Evolutionary conservation across 1,284 basidiomycete genomes (phyloP), one percentile per base, ranked within the genome.

Genomic region (Cystobasidium pallidum): DNA sequence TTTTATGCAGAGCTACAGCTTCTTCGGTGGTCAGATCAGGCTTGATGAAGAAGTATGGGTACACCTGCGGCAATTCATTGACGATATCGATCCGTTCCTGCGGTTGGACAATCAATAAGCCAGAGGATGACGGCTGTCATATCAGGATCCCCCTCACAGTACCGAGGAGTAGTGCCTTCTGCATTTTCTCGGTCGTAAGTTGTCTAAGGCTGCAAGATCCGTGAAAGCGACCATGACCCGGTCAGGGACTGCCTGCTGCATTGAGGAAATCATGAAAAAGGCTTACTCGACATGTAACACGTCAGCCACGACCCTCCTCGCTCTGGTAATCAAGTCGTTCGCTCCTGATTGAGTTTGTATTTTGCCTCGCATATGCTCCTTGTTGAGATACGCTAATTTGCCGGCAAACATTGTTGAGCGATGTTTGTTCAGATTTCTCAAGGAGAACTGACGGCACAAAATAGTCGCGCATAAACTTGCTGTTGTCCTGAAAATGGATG

Each of bases 341-440:
- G 75, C 41, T 2, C 65, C 66, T 1, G 62, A 74, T 34, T 55
- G 41, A 10, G n/a, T 1, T 2, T 39, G 58, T 26, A 79, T 52
- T 66, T 79, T 78, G n/a, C 81, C 82, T 81, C 86, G 84, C 13
- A 93, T 80, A 79, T 92, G 89, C 34, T 88, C 86, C 76, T 90
- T 89, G 80, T 92, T 93, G 66, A 93, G 82, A 77, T 87, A 89
- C 74, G 87, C 86, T 10, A 93, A 84, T 77, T 92, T 92, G 24
- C 82, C 79, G 0, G 85, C 85, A 74, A 91, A 90, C 28, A 93
- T 84, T 34, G 87, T 86, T 28, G 88, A 86, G 71, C 89, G 87
- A 43, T 90, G 86, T 64, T 90, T 90, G 0, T 91, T 92, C 34
- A 92, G 78, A 0, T 84, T 84, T 0, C 85, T 82, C 28, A 92